A percentile compares a stretch with the other conserved stretches of the same genome.
These are phyloP conservation scores for Leptographium wingfieldii DNA, from an alignment of 2,329 filamentous ascomycete genomes.

Conservation along the genomic window DNA sequence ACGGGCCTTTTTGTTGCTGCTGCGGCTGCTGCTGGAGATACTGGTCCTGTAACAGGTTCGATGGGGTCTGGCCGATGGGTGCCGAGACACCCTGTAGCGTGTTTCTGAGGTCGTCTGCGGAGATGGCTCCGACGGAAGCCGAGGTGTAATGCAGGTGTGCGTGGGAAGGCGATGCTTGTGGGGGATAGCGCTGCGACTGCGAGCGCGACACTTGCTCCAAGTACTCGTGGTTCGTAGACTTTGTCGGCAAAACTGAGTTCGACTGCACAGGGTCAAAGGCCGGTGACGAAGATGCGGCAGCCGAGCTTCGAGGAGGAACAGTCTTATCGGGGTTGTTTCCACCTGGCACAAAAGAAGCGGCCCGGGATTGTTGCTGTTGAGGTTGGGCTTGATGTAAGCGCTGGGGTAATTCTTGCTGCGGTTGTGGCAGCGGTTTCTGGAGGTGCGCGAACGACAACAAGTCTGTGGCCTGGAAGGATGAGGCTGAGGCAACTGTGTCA, in stretches of 20 bases:
- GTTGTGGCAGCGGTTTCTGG: conserved; percentile 3
- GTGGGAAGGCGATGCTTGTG: conserved; percentile 16
- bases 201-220: conserved; percentile 35
- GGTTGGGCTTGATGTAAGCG: conserved; percentile 16
- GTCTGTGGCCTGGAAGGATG: conserved; percentile 8
- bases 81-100: conserved; percentile 16
- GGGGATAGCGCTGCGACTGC: conserved; percentile 37
- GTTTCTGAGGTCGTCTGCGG: conserved; percentile 28
- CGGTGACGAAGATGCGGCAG: neutral
- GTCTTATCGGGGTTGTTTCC: conserved; percentile 19
- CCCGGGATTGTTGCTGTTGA: conserved; percentile 15
- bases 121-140: conserved; percentile 20
- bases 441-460: conserved; percentile 7
- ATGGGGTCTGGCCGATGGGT: conserved; percentile 13
- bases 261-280: conserved; percentile 2
- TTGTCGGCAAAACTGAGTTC: conserved; percentile 15
- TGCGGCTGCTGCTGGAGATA: conserved; percentile 16
- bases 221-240: conserved; percentile 25
- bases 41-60: conserved; percentile 5
- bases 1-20: conserved; percentile 12
- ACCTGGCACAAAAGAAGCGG: conserved; percentile 15
- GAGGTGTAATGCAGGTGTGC: conserved; percentile 22
- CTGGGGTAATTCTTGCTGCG: conserved; percentile 15
- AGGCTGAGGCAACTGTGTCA: conserved; percentile 1
- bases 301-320: neutral